phyloP scores from a whole-genome alignment of 208 protist genomes.

The Zelonia costaricensis region DNA sequence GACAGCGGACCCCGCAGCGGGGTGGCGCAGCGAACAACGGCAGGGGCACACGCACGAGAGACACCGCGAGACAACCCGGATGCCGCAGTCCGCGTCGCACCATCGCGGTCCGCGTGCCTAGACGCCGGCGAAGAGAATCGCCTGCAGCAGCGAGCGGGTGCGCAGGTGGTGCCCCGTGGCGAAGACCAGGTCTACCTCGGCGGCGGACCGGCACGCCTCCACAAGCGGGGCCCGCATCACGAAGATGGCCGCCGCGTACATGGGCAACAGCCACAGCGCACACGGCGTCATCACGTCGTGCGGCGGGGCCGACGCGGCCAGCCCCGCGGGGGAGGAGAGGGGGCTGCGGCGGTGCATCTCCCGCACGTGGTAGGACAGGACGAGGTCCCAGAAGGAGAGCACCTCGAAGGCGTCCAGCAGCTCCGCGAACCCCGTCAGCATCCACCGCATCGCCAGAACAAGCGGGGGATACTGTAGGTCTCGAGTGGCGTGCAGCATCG shows the following conservation, averaged over 20 bases:
- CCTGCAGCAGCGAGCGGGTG: constrained; percentile 63
- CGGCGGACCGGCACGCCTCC: constrained; percentile 45
- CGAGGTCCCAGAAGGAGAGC: constrained; percentile 80
- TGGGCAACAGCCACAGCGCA: constrained; percentile 76
- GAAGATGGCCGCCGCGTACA: constrained; percentile 80
- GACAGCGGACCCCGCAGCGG: too few relatives aligned
- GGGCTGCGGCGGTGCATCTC: constrained; percentile 57
- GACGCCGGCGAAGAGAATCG: constrained; percentile 50
- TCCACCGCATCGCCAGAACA: constrained; percentile 76
- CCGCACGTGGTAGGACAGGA: constrained; percentile 76
- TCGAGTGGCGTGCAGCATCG: constrained; percentile 64
- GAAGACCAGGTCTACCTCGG: constrained; percentile 73
- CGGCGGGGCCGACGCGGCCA: constrained; percentile 15
- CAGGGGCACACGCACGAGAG: not conserved
- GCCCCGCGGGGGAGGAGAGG: constrained; percentile 37
- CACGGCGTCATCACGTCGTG: constrained; percentile 35
- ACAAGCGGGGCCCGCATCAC: constrained; percentile 82
- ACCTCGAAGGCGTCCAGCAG: constrained; percentile 74
- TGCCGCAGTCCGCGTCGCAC: not conserved
- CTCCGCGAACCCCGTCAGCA: constrained; percentile 78
- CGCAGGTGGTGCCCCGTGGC: constrained; percentile 53
- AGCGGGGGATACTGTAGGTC: constrained; percentile 64
- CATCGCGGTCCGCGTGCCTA: not conserved
- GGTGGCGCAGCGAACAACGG: too few relatives aligned
- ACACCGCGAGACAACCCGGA: not conserved